phyloP scores from a whole-genome alignment of 768 basidiomycete genomes.

The Suillus alpinus region DNA sequence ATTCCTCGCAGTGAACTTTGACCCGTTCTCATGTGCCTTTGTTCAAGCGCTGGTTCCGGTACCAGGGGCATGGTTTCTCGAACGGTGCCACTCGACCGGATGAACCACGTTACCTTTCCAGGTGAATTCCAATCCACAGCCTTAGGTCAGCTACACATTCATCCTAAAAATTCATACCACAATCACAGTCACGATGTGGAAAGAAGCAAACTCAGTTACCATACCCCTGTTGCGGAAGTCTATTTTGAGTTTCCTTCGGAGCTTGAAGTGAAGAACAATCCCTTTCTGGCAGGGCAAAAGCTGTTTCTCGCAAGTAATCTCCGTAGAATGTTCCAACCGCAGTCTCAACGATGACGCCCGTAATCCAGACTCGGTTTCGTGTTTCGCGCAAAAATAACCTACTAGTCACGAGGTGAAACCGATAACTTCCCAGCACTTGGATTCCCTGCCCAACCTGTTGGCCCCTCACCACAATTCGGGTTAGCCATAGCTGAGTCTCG shows the following conservation, averaged over 20 bases:
- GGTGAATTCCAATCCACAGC: neutral
- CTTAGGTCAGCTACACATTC: neutral
- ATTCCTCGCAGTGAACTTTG: neutral
- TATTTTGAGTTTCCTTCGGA: constrained; percentile 1
- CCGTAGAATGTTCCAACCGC: neutral
- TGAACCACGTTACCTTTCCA: too few relatives aligned
- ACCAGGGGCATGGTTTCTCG: neutral
- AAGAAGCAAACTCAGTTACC: neutral
- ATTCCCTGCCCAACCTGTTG: neutral
- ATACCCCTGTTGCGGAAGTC: neutral
- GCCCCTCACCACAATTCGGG: neutral
- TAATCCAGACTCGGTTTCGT: neutral
- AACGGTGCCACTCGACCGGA: neutral
- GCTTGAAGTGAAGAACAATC: neutral
- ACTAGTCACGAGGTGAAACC: neutral
- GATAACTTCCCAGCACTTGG: neutral
- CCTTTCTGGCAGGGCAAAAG: neutral
- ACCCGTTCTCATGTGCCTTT: neutral
- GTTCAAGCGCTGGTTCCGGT: neutral
- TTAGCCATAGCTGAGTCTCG: neutral
- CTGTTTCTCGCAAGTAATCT: neutral
- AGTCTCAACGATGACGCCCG: neutral
- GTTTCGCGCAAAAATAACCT: neutral
- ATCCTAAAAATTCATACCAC: neutral
- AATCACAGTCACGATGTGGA: neutral